Evolutionary conservation across 2,329 filamentous ascomycete genomes (phyloP), one percentile per base, ranked within the genome.

Genomic region (Cladosporium sp.): DNA sequence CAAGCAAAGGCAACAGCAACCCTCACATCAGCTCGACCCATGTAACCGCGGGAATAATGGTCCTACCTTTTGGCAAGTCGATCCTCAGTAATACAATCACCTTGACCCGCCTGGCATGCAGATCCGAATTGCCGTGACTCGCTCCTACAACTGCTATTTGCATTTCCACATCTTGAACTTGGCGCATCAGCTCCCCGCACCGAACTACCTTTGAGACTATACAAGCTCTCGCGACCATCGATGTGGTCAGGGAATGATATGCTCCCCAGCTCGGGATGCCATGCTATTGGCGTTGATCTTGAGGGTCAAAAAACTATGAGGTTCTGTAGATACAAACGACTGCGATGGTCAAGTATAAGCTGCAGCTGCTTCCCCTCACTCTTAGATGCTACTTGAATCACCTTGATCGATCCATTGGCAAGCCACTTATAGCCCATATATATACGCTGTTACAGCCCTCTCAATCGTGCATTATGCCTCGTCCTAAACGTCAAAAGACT

Each of bases 401-500:
- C 21, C 35, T 59, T 31, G n/a, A 29, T 31, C 7, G 52, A 55
- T 28, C 52, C 40, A 50, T 61, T 61, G 58, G 37, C 58, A 49
- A 29, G 8, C n/a, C 26, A n/a, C 58, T 33, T 33, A 53, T 37
- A 62, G 60, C 49, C 31, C 31, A 55, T 5, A 53, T 55, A 62
- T 53, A 31, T 53, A 40, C 23, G 10, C 16, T n/a, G 2, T 23
- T 49, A 16, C 23, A 60, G 18, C 23, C 60, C 26, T 40, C 33
- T 29, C 10, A n/a, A 50, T 14, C 28, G 35, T 44, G 14, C 12
- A 52, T 8, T 5, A 65, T 65, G 63, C 56, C 63, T 28, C 63
- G 56, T 53, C 63, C 63, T 21, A 65, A 65, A 60, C 63, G 63
- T 23, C 63, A 65, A 35, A 65, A 65, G 53, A 65, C 46, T 18